Base-by-base conservation (phyloP, 192 early-diverging fungal genomes). In the Diversispora epigaea region DNA sequence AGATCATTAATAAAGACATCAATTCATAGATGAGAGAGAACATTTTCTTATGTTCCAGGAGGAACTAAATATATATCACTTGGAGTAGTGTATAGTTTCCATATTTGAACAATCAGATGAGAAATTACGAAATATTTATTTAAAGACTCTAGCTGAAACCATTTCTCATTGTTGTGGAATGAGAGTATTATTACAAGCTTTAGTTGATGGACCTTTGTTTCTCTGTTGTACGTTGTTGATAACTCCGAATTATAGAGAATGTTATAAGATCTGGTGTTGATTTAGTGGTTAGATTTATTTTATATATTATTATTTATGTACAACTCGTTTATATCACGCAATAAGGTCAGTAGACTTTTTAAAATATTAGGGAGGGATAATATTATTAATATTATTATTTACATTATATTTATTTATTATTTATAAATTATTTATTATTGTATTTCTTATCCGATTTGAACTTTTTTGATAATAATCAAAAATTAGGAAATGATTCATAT, bases 61-160 rank as follows among this genome's bases (percentile, higher is more conserved):
- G 93, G 89, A 4, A 86, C 83, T 41, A 76, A 84, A 52, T 73
- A 88, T 69, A 69, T 95, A 9, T 83, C 87, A 4, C 87, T 88
- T 60, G 80, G 83, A 17, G 75, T 95, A 25, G 14, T 84, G 90
- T 12, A 72, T 95, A 12, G 89, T 93, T 6, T 86, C 93, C 3
- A 79, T 94, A 22, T 89, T 91, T 17, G 94, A 95, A 69, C 93
- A 94, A 76, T 46, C 81, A 6, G 93, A 95, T 58, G 92, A 93
- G 55, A 90, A 88, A 68, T 73, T 93, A 55, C 73, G 93, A 47
- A 86, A 87, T 69, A 88, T 92, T 4, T 89, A 88, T 66, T 70
- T 95, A 4, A 90, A 94, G 58, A 93, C 91, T 6, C 78, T 95
- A 45, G 91, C 91, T 52, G 94, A 95, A 91, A 73, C 85, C 86